These are phyloP conservation scores for Boletus sp. DNA, from an alignment of 768 basidiomycete species.

Conservation along the genomic window DNA sequence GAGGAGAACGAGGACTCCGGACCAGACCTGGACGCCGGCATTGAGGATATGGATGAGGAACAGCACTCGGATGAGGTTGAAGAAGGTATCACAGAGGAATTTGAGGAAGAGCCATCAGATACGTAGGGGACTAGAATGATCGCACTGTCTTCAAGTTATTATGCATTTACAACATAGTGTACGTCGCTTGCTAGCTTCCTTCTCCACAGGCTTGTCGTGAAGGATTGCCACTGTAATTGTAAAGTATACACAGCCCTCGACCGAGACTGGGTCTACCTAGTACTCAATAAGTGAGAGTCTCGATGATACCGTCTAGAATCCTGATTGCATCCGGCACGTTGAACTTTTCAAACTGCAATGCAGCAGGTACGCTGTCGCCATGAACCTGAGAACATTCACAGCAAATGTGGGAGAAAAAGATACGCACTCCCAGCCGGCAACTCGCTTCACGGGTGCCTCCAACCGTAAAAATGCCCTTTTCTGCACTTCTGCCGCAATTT, in stretches of 20 bases:
- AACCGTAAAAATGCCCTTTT: slow-evolving; percentile 85
- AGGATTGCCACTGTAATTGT: neutral
- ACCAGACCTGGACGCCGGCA: slow-evolving; percentile 36
- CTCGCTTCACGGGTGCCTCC: slow-evolving; percentile 80
- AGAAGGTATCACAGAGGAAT: slow-evolving; percentile 51
- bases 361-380: slow-evolving; percentile 65
- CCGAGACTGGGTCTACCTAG: neutral
- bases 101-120: slow-evolving; percentile 44
- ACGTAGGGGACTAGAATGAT: neutral
- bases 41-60: slow-evolving; percentile 42
- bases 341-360: slow-evolving; percentile 88
- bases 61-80: slow-evolving; percentile 40
- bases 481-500: slow-evolving; percentile 90
- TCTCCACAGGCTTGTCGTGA: neutral
- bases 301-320: slow-evolving; percentile 77
- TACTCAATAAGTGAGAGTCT: slow-evolving; percentile 68
- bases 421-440: slow-evolving; percentile 94
- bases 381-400: neutral
- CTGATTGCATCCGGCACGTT: slow-evolving; percentile 85
- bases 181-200: slow-evolving; percentile 1
- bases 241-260: slow-evolving; percentile 1
- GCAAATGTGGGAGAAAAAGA: neutral
- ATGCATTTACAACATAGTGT: neutral
- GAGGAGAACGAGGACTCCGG: slow-evolving; percentile 42
- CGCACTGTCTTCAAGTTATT: neutral